A percentile compares a stretch with the other conserved stretches of the same genome.
Evolutionary conservation across 768 basidiomycete species (phyloP).

Genomic region (Phlebiopsis gigantea): DNA sequence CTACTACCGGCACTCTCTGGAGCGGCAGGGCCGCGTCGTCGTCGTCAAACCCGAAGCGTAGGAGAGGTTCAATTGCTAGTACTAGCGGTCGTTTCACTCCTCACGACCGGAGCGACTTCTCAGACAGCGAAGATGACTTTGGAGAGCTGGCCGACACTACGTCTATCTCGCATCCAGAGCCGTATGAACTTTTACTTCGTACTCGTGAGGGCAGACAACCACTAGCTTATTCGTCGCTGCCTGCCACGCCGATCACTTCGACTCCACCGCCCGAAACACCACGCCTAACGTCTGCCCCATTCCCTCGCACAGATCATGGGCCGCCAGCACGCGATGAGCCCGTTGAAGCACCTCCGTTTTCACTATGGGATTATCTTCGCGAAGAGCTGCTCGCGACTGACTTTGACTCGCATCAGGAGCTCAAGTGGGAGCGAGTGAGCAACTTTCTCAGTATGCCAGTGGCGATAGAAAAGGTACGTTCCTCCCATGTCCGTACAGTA

Average conservation of each 20-base stretch:
- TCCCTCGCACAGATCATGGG: not conserved
- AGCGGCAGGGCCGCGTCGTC: conserved; percentile 10
- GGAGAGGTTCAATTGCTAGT: conserved; percentile 17
- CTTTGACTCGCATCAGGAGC: conserved; percentile 89
- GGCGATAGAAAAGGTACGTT: conserved; percentile 86
- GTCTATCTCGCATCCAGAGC: conserved; percentile 9
- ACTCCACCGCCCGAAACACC: conserved; percentile 28
- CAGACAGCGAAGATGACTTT: conserved; percentile 13
- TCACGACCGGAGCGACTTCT: conserved; percentile 1
- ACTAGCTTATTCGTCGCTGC: conserved; percentile 65
- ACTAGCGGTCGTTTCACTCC: conserved; percentile 9
- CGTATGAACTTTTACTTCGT: conserved; percentile 1
- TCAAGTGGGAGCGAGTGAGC: conserved; percentile 94
- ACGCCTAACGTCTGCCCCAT: conserved; percentile 11
- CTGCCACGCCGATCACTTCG: conserved; percentile 62
- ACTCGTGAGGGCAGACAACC: conserved; percentile 22
- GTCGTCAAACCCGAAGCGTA: conserved; percentile 12
- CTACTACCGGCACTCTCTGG: conserved; percentile 19
- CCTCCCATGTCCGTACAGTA: not conserved
- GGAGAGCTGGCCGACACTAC: conserved; percentile 16
- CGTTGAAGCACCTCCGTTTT: conserved; percentile 50
- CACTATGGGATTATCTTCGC: conserved; percentile 87
- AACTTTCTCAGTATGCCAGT: conserved; percentile 92
- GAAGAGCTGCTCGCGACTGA: conserved; percentile 90
- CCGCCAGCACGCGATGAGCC: conserved; percentile 8